Base-by-base conservation (phyloP, 805 yeast genomes). In the Torulaspora microellipsoides region DNA sequence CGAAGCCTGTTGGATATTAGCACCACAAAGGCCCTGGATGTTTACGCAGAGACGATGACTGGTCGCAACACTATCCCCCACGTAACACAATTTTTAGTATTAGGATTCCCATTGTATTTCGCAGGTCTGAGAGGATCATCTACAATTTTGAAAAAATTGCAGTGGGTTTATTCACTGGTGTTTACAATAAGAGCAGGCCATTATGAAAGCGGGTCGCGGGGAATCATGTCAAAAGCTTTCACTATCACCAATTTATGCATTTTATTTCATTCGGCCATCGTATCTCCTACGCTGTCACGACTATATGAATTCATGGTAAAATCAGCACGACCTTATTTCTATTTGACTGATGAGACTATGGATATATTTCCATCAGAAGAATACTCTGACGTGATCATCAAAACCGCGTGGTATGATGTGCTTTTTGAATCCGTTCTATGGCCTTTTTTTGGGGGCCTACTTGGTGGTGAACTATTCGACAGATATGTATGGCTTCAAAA, bases 21-120 rank as follows among this genome's bases (percentile, higher is more conserved):
- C 34, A 58, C 59, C 10, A 55, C 65, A 12, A 57, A 49, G 33
- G 60, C 62, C 1, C 38, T 60, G 15, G 64, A 60, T 44, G 58
- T 59, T 1, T 60, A 54, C 40, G 39, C 47, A 14, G 53, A 55
- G 15, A 49, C 60, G 4, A 36, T 43, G 36, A 43, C 33, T n/a
- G 64, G 64, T 8, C 27, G 55, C 2, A 15, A 38, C 2, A 54
- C 58, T 31, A 41, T 60, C 5, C 47, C 62, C 1, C 27, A 36
- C 6, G 27, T 40, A 15, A 51, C 53, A 8, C 52, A 48, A 20
- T 32, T 55, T 14, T 11, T 54, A 5, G 41, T 59, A 8, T 45
- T 48, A 27, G 61, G 62, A 3, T 48, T 53, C 13, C 63, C 62
- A 17, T 12, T 51, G 3, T 53, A 41, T 38, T 15, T 58, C n/a